Evolutionary conservation across 208 protist genomes (phyloP), one percentile per base, ranked within the genome.

Genomic region (Leishmania lainsoni): DNA sequence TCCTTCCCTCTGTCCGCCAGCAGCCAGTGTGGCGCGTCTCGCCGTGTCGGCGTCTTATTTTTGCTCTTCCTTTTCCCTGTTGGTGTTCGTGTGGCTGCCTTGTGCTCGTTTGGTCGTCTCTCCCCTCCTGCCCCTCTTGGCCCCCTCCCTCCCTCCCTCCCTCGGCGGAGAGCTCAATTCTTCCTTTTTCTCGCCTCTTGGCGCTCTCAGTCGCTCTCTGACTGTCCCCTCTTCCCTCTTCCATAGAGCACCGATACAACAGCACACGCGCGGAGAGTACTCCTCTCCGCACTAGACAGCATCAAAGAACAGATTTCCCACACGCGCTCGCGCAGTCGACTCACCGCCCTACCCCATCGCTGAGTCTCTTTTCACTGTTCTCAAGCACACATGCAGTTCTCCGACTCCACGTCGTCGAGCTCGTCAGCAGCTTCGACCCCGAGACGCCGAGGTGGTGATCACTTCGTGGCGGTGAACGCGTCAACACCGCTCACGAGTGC

Each of bases 401-500:
- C 63, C 45, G 61, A 79, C 20, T 72, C 59, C 45, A 72, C 8
- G 42, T 72, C 59, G 8, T 71, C 76, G 45, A 56, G 10, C 16
- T 70, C 76, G 8, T 79, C 76, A 56, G 54, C 63, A 8, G 17
- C 56, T 5, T 77, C 74, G 16, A 68, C 52, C 35, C 74, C 74
- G 8, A 6, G 56, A 68, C 32, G 22, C 3, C 35, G 39, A 26
- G 20, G 32, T 16, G 26, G 9, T 42, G 74, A n/a, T 14, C 1
- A 66, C 29, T 9, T 5, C 10, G 29, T 48, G 49, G 52, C 5
- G 54, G 72, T 22, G 39, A 16, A 42, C 32, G 14, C 32, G 9
- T 29, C 76, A 0, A 74, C 32, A 8, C 59, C 68, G 14, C 76
- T 68, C 5, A 56, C 70, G 51, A 85, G 81, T 54, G 76, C 81